phyloP scores from a whole-genome alignment of 2,329 filamentous ascomycete genomes.

The Orbilia oligospora region DNA sequence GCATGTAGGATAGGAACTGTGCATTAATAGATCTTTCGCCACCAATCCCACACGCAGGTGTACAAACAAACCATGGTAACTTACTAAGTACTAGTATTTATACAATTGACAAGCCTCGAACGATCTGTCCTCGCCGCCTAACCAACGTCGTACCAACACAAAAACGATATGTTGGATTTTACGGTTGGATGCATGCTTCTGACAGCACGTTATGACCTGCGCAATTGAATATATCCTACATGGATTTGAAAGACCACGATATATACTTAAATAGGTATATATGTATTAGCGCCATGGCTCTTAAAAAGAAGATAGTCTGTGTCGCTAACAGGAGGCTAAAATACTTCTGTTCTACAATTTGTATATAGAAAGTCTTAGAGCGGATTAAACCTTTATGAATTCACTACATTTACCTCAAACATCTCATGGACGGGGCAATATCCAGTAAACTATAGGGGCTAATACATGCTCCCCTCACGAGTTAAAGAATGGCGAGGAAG shows the following conservation, averaged over 20 bases:
- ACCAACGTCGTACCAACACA: slow-evolving; percentile 26
- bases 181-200: slow-evolving; percentile 1
- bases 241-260: slow-evolving; percentile 9
- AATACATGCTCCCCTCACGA: slow-evolving; percentile 5
- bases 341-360: neutral
- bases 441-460: neutral
- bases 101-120: neutral
- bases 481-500: neutral
- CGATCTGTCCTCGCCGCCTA: slow-evolving; percentile 10
- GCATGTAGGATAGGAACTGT: slow-evolving; percentile 30
- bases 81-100: neutral
- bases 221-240: neutral
- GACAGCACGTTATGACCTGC: too few relatives aligned
- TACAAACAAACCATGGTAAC: neutral
- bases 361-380: neutral
- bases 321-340: neutral
- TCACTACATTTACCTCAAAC: slow-evolving; percentile 16
- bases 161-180: slow-evolving; percentile 19
- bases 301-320: neutral
- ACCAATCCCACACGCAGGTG: neutral
- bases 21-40: slow-evolving; percentile 10
- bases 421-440: neutral
- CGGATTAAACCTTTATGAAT: slow-evolving; percentile 7
- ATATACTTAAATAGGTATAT: too few relatives aligned
- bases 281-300: neutral